Conservation (phyloP, 352 stramenopile species). For the Phytophthora tubulina region DNA sequence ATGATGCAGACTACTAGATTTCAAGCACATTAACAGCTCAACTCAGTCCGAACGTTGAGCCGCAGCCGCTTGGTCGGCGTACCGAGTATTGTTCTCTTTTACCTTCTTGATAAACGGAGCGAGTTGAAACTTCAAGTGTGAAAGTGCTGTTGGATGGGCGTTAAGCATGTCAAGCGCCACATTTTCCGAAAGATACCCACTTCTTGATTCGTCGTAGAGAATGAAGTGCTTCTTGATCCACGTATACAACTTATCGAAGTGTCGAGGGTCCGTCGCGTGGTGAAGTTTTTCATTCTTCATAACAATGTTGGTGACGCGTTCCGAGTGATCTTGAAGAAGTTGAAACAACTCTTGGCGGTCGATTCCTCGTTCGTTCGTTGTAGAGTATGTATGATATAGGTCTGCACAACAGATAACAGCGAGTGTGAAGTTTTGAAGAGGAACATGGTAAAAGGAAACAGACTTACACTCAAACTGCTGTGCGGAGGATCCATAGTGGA, state of each 20-base stretch:
- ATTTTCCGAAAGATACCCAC: conserved; percentile 48
- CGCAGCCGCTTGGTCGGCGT: conserved; percentile 50
- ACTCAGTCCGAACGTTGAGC: conserved; percentile 34
- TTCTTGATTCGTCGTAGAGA: conserved; percentile 49
- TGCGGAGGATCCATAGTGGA: conserved; percentile 45
- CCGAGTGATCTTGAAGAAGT: conserved; percentile 67
- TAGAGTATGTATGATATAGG: conserved; percentile 64
- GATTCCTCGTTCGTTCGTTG: conserved; percentile 66
- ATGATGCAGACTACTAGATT: conserved; percentile 35
- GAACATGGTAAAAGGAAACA: neutral
- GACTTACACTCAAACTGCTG: conserved; percentile 74
- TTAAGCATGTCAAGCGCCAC: conserved; percentile 57
- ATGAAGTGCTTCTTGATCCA: conserved; percentile 81
- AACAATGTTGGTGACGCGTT: conserved; percentile 20
- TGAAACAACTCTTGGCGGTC: conserved; percentile 61
- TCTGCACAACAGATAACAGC: conserved; percentile 29
- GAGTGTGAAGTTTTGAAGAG: too few relatives aligned
- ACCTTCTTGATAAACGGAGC: conserved; percentile 52
- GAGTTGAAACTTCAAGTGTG: conserved; percentile 62
- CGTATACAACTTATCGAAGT: conserved; percentile 78
- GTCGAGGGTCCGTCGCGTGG: conserved; percentile 40
- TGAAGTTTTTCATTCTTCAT: conserved; percentile 32
- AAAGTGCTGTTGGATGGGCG: conserved; percentile 50
- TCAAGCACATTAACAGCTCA: neutral
- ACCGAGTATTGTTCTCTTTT: conserved; percentile 58